phyloP scores from a whole-genome alignment of 1,284 basidiomycete genomes.

The Melampsora abietis-canadensis region DNA sequence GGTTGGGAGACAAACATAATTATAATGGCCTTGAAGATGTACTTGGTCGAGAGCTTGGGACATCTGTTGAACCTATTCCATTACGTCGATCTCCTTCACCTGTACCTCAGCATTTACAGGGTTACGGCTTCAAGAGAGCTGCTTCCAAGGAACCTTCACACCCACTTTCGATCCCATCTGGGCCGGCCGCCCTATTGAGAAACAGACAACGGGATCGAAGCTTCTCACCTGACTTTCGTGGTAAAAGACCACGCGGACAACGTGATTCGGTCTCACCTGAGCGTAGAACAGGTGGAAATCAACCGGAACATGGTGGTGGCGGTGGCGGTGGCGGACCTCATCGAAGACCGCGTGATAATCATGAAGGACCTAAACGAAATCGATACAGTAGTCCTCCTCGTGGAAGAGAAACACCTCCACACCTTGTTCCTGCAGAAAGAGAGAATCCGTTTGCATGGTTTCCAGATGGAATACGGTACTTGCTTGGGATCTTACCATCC shows the following conservation, averaged over 20 bases:
- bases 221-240: conserved; percentile 31
- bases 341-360: conserved; percentile 28
- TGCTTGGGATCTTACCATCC: conserved; percentile 72
- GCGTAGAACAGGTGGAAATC: conserved; percentile 10
- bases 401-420: conserved; percentile 9
- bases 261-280: conserved; percentile 28
- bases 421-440: not conserved
- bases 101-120: conserved; percentile 17
- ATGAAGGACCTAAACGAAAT: conserved; percentile 35
- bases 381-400: conserved; percentile 22
- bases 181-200: conserved; percentile 19
- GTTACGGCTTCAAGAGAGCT: conserved; percentile 22
- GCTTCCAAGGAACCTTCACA: not conserved
- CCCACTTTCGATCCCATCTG: conserved; percentile 8
- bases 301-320: not conserved
- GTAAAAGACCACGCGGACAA: conserved; percentile 19
- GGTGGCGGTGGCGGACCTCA: not conserved
- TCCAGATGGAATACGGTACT: conserved; percentile 72
- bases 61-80: conserved; percentile 34
- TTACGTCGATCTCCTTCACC: conserved; percentile 36
- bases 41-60: conserved; percentile 40
- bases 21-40: conserved; percentile 31
- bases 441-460: conserved; percentile 52
- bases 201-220: conserved; percentile 28
- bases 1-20: conserved; percentile 34